phyloP scores from a whole-genome alignment of 75 land plant species.

The Pinus albicaulis region DNA sequence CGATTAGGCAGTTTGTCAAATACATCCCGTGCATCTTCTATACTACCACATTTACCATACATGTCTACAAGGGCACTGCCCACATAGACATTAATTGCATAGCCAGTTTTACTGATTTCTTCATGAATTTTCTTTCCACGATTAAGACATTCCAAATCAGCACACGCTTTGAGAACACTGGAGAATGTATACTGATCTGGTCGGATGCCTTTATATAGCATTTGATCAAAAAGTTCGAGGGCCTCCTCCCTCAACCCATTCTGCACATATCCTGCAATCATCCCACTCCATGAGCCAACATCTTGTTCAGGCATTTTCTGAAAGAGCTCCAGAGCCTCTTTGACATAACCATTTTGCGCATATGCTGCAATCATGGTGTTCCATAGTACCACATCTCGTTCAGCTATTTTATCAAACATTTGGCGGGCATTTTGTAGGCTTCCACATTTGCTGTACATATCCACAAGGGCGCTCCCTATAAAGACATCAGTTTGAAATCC shows the following conservation, averaged over 20 bases:
- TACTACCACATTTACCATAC: conserved; percentile 60
- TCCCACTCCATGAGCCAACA: conserved; percentile 60
- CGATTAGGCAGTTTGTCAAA: conserved; percentile 47
- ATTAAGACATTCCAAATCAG: neutral
- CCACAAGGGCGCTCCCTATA: conserved; percentile 5
- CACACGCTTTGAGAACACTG: conserved; percentile 44
- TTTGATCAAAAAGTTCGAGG: conserved; percentile 28
- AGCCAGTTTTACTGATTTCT: conserved; percentile 23
- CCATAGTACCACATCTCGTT: neutral
- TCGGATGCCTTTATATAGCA: conserved; percentile 23
- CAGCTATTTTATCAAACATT: conserved; percentile 3
- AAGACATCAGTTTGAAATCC: neutral
- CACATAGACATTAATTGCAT: conserved; percentile 35
- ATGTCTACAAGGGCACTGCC: conserved; percentile 58
- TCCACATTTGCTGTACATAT: neutral
- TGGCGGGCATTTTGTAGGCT: neutral
- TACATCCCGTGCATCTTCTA: conserved; percentile 26
- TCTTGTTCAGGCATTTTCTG: conserved; percentile 41
- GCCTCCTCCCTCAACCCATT: conserved; percentile 33
- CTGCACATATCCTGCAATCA: conserved; percentile 64
- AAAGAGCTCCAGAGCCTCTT: conserved; percentile 35
- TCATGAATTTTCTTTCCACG: conserved; percentile 36
- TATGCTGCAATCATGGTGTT: conserved; percentile 1
- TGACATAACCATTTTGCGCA: conserved; percentile 7
- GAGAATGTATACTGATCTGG: conserved; percentile 42